Base-by-base conservation (phyloP, 805 yeast genomes). In the Hanseniaspora taiwanica region DNA sequence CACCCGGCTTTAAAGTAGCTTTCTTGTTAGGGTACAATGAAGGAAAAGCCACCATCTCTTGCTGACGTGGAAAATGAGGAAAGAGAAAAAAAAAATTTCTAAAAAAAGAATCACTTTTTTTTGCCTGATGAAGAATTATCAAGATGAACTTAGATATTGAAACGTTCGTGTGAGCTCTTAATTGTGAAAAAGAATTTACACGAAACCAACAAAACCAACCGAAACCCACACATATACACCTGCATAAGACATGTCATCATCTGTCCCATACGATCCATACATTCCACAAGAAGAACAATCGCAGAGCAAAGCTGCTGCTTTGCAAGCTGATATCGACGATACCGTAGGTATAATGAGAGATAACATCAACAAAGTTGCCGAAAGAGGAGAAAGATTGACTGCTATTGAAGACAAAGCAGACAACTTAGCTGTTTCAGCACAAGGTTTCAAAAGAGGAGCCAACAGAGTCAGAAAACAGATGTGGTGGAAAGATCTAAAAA, bases 401-500 rank as follows among this genome's bases (percentile, higher is more conserved):
- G 78, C 86, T 36, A 78, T 89, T 50, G 95, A 87, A 55, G 91
- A 83, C 58, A 83, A 86, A 58, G 91, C 97, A 8, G 94, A 86
- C 54, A 85, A 82, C 59, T 72, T 89, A 52, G 94, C 94, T 35
- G 84, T 79, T 36, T 75, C 84, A 36, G 97, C 98, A 8, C 89
- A 84, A 51, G 91, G 94, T 27, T 89, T 91, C 68, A 84, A 93
- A 59, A 75, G 94, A 59, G 94, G 96, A 32, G 97, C 98, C 44
- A 89, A 89, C 65, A 78, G 94, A 53, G 96, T 89, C 37, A 82
- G 98, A 65, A 89, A 87, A 63, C 94, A 87, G 58, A 89, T 89
- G 96, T 89, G 97, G 97, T 83, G 94, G 82, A 89, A 91, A 63
- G 95, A 89, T 60, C 72, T 91, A 75, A 91, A 91, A 68, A 81